Evolutionary conservation across 1,139 yeast species (phyloP), one percentile per base, ranked within the genome.

Genomic region (Magnusiomyces sp.): DNA sequence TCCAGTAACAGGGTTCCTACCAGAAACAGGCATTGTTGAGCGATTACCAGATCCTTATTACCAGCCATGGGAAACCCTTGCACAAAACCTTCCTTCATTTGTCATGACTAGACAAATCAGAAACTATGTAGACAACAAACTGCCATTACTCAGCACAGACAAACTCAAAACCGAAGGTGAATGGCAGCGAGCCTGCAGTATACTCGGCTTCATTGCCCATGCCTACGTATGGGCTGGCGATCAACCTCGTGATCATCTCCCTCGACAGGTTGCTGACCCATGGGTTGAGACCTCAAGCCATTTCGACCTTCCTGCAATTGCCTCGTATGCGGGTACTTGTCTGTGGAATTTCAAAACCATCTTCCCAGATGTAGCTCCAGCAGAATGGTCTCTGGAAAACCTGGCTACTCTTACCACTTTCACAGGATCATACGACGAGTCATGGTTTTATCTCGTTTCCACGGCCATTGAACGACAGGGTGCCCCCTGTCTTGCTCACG

Each of bases 371-470:
- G 67, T 63, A 3, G 66, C 63, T 13, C 68, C 63, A 1, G 70
- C 67, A 17, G 72, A 68, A 0, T 69, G 74, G 65, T 67, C 65
- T 41, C 73, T 86, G 49, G 82, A 83, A 53, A 83, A 84, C 60
- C 71, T 90, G 52, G 83, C 92, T 49, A 83, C 95, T 1, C 76
- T 86, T 51, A 79, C 79, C 63, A 89, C 97, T 0, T 90, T 83
- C 63, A 88, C 97, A 0, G 97, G 97, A 0, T 79, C 90, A 2
- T 78, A 83, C 43, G 97, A 90, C 65, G 97, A 90, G 66, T 78
- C 87, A 57, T 90, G 97, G 97, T 90, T 90, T 64, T 90, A 87
- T 63, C 72, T 89, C 54, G 92, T 89, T 14, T 83, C 94, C 60
- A 92, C 89, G 1, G 87, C 80, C 56, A 86, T 90, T 61, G 97